Percentiles rank a stretch among this genome's conserved stretches.
phyloP scores from a whole-genome alignment of 2,329 filamentous ascomycete species.

The Graphiopsis chlorocephala region DNA sequence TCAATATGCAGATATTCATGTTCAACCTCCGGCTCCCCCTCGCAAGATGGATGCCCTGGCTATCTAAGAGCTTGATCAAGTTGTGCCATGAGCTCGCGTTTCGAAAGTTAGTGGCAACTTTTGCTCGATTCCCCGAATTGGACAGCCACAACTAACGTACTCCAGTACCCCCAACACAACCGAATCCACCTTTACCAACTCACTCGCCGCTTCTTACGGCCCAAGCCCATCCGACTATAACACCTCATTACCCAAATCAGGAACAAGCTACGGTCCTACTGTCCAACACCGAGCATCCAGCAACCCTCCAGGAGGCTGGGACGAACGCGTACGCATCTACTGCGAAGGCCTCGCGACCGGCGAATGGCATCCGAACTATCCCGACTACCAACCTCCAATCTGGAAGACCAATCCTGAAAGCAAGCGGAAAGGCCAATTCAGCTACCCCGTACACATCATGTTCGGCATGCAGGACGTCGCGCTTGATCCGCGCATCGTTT shows the following conservation, averaged over 20 bases:
- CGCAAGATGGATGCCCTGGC: constrained; percentile 42
- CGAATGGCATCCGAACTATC: constrained; percentile 52
- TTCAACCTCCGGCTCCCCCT: constrained; percentile 47
- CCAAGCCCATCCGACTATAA: constrained; percentile 48
- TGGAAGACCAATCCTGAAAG: constrained; percentile 34
- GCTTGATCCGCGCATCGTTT: constrained; percentile 47
- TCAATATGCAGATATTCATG: constrained; percentile 42
- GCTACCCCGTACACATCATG: constrained; percentile 52
- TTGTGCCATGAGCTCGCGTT: constrained; percentile 22
- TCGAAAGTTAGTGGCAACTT: background rate
- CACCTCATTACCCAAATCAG: constrained; percentile 30
- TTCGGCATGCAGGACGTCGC: constrained; percentile 54
- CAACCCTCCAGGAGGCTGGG: constrained; percentile 43
- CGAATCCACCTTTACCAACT: background rate
- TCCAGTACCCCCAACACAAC: background rate
- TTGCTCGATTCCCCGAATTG: too few species aligned
- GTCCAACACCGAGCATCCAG: constrained; percentile 39
- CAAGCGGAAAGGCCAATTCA: constrained; percentile 46
- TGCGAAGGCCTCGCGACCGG: constrained; percentile 47
- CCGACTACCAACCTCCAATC: constrained; percentile 46
- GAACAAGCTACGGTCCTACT: constrained; percentile 39
- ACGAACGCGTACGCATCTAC: constrained; percentile 54
- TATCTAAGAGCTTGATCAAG: constrained; percentile 47
- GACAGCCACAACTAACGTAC: background rate
- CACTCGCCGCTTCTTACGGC: constrained; percentile 51